These are phyloP conservation scores for Henckelia pumila DNA, from an alignment of 257 asterid genomes.

Conservation along the genomic window DNA sequence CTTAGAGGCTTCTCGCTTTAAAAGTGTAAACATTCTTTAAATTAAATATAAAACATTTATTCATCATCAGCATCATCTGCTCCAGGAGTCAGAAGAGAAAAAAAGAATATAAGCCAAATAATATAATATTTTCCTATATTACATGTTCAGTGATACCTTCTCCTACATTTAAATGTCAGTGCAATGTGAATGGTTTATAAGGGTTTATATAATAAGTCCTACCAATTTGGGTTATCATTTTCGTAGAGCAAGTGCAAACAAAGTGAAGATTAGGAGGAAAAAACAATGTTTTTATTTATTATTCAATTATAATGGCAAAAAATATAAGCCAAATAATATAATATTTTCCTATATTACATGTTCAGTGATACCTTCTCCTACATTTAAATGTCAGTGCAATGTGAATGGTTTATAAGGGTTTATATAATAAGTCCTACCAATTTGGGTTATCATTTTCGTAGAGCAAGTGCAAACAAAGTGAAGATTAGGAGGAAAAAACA, in stretches of 20 bases:
- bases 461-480: not conserved
- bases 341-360: not conserved
- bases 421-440: not conserved
- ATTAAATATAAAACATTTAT: not conserved
- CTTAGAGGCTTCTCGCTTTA: conserved; percentile 8
- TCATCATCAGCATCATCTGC: conserved; percentile 11
- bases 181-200: too few relatives aligned
- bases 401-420: not conserved
- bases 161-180: too few relatives aligned
- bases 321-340: conserved; percentile 9
- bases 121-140: not conserved
- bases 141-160: not conserved
- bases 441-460: not conserved
- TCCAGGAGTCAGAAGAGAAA: not conserved
- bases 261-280: not conserved
- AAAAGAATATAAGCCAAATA: conserved; percentile 15
- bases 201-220: not conserved
- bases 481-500: not conserved
- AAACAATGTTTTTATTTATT: too few relatives aligned
- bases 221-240: not conserved
- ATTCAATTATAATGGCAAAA: too few relatives aligned
- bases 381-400: too few relatives aligned
- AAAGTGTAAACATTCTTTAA: not conserved
- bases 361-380: not conserved
- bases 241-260: not conserved